Conservation (phyloP, 2,329 filamentous ascomycete genomes). For the Zymoseptoria brevis region DNA sequence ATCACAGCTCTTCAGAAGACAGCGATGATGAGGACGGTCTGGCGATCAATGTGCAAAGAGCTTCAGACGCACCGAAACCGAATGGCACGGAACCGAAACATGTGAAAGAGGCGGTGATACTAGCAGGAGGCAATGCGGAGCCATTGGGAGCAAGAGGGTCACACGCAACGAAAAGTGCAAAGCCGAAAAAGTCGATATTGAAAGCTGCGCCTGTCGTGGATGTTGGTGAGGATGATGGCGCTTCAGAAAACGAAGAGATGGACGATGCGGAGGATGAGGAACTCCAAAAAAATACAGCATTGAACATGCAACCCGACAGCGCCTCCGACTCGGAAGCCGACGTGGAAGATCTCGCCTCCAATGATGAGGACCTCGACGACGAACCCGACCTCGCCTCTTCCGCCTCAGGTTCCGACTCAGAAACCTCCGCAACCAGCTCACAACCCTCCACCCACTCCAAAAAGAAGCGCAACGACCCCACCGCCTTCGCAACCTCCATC, state of each 20-base stretch:
- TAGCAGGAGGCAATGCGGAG: constrained; percentile 10
- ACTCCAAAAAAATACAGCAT: constrained; percentile 13
- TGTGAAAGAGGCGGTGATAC: constrained; percentile 6
- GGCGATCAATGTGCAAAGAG: constrained; percentile 9
- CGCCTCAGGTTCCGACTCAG: constrained; percentile 26
- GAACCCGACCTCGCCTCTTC: constrained; percentile 29
- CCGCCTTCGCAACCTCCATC: constrained; percentile 85
- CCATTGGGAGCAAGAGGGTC: not conserved
- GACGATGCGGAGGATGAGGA: constrained; percentile 9
- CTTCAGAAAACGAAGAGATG: constrained; percentile 8
- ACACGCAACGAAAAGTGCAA: constrained; percentile 8
- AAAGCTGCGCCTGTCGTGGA: constrained; percentile 7
- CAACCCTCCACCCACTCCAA: constrained; percentile 34
- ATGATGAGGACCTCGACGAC: constrained; percentile 32
- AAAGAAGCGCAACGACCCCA: constrained; percentile 85
- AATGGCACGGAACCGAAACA: constrained; percentile 12
- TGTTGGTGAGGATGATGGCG: not conserved
- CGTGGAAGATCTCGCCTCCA: constrained; percentile 26
- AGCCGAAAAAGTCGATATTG: constrained; percentile 13
- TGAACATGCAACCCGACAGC: constrained; percentile 13
- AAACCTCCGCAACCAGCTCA: constrained; percentile 25
- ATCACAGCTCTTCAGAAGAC: constrained; percentile 58
- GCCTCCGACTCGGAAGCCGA: constrained; percentile 10
- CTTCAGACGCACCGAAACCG: constrained; percentile 19
- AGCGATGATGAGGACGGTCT: constrained; percentile 29